Evolutionary conservation across 1,284 basidiomycete species (phyloP).

Genomic region (Hypsizygus ulmarius): DNA sequence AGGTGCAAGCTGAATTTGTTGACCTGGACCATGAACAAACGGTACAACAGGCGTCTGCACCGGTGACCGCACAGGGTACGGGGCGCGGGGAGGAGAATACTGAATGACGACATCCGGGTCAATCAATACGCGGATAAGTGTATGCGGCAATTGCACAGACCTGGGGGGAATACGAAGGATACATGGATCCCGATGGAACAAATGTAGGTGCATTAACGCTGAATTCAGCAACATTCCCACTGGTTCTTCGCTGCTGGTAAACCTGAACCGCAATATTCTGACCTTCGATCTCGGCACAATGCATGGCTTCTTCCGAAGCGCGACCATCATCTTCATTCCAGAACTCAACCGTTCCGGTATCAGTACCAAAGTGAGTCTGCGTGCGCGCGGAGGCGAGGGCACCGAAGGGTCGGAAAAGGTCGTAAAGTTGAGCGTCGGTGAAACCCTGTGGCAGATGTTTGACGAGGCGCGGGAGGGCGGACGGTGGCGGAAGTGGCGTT

Average conservation of each 20-base stretch:
- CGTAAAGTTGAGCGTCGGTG: constrained; percentile 76
- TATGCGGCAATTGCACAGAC: constrained; percentile 7
- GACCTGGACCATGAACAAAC: constrained; percentile 85
- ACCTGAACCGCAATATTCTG: constrained; percentile 78
- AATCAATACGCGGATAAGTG: background rate
- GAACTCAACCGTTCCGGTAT: constrained; percentile 79
- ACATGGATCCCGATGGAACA: constrained; percentile 63
- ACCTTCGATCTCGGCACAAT: constrained; percentile 76
- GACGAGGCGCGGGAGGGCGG: constrained; percentile 70
- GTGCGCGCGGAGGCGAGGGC: constrained; percentile 68
- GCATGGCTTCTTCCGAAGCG: constrained; percentile 73
- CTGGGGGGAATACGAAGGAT: constrained; percentile 49
- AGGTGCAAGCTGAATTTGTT: constrained; percentile 84
- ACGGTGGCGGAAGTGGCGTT: constrained; percentile 68
- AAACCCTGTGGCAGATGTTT: constrained; percentile 70
- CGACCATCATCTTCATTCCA: constrained; percentile 87
- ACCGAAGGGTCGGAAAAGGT: constrained; percentile 70
- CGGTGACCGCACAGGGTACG: constrained; percentile 36
- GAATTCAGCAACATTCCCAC: constrained; percentile 55
- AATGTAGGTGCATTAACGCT: constrained; percentile 71
- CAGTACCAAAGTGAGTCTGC: constrained; percentile 68
- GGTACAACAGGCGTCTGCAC: constrained; percentile 30
- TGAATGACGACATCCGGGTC: constrained; percentile 19
- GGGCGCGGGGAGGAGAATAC: constrained; percentile 62
- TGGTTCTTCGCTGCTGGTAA: constrained; percentile 63